These are phyloP conservation scores for Wickerhamiella dianesei DNA, from an alignment of 805 yeast species.

Conservation along the genomic window DNA sequence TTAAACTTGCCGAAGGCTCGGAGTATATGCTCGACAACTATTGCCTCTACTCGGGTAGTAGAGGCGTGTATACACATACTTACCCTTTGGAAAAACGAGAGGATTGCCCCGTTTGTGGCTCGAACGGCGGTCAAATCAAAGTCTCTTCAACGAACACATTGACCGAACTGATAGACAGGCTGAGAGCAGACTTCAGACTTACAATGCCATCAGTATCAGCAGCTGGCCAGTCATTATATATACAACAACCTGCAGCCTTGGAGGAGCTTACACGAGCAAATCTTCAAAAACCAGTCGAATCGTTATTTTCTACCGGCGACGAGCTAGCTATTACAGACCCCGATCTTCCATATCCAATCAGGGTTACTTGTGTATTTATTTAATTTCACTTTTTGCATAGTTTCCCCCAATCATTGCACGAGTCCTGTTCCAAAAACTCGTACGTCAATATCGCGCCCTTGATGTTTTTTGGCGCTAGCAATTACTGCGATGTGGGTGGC, in stretches of 20 bases:
- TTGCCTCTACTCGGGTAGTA: conserved; percentile 78
- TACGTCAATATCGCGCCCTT: conserved; percentile 28
- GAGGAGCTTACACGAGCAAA: conserved; percentile 36
- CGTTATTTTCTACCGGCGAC: conserved; percentile 32
- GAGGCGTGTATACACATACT: conserved; percentile 61
- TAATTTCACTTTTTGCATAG: background rate
- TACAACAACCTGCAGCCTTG: conserved; percentile 35
- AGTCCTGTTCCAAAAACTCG: conserved; percentile 21
- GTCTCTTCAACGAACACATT: conserved; percentile 24
- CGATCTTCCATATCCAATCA: conserved; percentile 33
- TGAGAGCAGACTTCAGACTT: conserved; percentile 21
- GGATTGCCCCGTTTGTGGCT: conserved; percentile 70
- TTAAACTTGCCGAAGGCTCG: conserved; percentile 60
- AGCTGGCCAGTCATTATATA: conserved; percentile 29
- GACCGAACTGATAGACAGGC: conserved; percentile 31
- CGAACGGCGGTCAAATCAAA: conserved; percentile 15
- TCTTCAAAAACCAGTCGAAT: conserved; percentile 25
- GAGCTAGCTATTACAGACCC: conserved; percentile 44
- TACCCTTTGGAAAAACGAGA: conserved; percentile 47
- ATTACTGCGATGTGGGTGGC: conserved; percentile 48
- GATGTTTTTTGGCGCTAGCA: conserved; percentile 16
- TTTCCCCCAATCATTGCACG: conserved; percentile 34
- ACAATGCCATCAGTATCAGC: conserved; percentile 35
- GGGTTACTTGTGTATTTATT: conserved; percentile 15
- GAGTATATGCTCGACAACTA: conserved; percentile 59